Percentiles rank a stretch among this genome's conserved stretches.
Conservation (phyloP, 2,329 filamentous ascomycete genomes). For the Raffaelea arxii region DNA sequence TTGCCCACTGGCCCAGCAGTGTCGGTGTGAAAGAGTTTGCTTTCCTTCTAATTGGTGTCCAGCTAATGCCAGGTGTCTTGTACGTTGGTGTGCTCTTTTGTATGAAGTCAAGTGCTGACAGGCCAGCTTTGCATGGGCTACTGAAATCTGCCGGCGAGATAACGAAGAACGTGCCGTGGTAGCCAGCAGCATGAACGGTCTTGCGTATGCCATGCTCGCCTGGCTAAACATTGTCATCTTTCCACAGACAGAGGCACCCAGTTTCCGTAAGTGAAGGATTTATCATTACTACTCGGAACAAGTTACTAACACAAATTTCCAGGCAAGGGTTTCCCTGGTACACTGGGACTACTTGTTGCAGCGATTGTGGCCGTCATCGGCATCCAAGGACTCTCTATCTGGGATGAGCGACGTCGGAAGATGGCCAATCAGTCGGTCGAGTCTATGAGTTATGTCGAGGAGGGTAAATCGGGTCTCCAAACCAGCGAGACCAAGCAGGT, state of each 20-base stretch:
- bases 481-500: too few relatives aligned
- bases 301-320: not conserved
- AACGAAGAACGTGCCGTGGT: conserved; percentile 17
- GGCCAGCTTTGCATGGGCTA: conserved; percentile 13
- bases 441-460: too few relatives aligned
- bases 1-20: conserved; percentile 18
- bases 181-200: conserved; percentile 14
- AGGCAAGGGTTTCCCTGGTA: conserved; percentile 1
- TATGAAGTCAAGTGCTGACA: too few relatives aligned
- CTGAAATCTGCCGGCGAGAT: conserved; percentile 13
- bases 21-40: conserved; percentile 18
- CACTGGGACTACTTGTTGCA: conserved; percentile 1
- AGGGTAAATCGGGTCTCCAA: too few relatives aligned
- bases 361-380: conserved; percentile 2
- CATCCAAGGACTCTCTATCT: too few relatives aligned
- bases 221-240: conserved; percentile 16
- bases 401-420: too few relatives aligned
- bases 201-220: conserved; percentile 15
- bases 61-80: conserved; percentile 25
- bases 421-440: too few relatives aligned
- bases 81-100: conserved; percentile 12
- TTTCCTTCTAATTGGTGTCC: conserved; percentile 18
- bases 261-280: conserved; percentile 3
- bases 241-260: conserved; percentile 7
- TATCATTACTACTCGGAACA: not conserved